Evolutionary conservation across 2,329 filamentous ascomycete species (phyloP).

Genomic region (Pseudogymnoascus sp.): DNA sequence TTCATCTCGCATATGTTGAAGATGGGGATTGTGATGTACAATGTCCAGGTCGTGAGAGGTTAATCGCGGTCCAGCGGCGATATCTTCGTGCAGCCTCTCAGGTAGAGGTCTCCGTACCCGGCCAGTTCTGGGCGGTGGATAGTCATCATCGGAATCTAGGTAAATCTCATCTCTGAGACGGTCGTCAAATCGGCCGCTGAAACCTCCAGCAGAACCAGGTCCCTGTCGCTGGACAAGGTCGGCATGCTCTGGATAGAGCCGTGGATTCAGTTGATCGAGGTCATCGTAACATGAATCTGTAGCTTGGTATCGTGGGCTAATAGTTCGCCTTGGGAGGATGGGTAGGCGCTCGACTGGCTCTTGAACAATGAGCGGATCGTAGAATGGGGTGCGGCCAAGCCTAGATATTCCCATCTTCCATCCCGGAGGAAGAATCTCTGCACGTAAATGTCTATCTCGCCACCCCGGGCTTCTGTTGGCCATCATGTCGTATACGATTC

Average conservation of each 20-base stretch:
- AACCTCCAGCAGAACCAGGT: background rate
- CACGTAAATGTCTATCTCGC: slow-evolving; percentile 6
- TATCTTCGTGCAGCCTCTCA: background rate
- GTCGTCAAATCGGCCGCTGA: background rate
- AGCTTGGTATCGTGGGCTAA: slow-evolving; percentile 1
- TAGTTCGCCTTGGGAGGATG: background rate
- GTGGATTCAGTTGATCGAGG: background rate
- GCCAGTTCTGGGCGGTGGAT: background rate
- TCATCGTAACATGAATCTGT: slow-evolving; percentile 1
- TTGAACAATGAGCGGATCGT: slow-evolving; percentile 7
- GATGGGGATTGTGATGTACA: background rate
- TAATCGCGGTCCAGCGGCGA: background rate
- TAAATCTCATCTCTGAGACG: background rate
- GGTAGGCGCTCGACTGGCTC: slow-evolving; percentile 1
- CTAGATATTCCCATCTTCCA: slow-evolving; percentile 12
- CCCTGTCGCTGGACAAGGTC: background rate
- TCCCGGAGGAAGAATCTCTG: slow-evolving; percentile 2
- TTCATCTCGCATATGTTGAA: background rate
- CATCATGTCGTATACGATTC: slow-evolving; percentile 7
- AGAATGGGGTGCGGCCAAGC: background rate
- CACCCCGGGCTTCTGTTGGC: slow-evolving; percentile 1
- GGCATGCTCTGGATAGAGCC: background rate
- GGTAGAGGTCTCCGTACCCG: background rate
- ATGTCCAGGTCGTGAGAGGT: background rate
- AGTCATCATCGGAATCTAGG: background rate